Percentiles rank a stretch among this genome's conserved stretches.
phyloP scores from a whole-genome alignment of 2,329 filamentous ascomycete species.

The Diplocarpon mali region DNA sequence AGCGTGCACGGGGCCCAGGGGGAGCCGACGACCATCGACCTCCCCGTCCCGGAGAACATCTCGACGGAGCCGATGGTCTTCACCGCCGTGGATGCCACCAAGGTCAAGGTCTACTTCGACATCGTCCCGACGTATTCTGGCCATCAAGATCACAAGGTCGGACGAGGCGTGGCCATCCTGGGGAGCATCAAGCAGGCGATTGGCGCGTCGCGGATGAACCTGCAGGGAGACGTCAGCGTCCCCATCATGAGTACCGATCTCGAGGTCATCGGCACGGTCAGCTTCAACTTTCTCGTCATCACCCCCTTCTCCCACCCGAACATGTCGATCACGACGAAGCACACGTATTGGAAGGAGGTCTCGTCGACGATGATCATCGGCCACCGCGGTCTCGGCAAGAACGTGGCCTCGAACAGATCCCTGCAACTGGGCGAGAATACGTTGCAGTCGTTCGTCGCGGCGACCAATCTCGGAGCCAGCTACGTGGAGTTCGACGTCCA shows the following conservation, averaged over 20 bases:
- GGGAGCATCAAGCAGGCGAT: conserved; percentile 76
- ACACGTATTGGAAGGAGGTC: conserved; percentile 95
- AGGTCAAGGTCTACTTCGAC: conserved; percentile 87
- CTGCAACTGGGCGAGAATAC: conserved; percentile 96
- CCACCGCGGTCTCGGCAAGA: conserved; percentile 76
- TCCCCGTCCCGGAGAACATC: conserved; percentile 89
- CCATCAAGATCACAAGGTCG: conserved; percentile 77
- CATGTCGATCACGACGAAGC: conserved; percentile 79
- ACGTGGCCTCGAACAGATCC: conserved; percentile 70
- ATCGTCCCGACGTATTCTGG: conserved; percentile 93
- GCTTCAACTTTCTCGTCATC: conserved; percentile 94
- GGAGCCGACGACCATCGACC: conserved; percentile 79
- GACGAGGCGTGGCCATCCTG: conserved; percentile 77
- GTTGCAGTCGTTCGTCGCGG: conserved; percentile 88
- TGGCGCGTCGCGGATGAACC: conserved; percentile 75
- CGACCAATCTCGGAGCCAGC: conserved; percentile 78
- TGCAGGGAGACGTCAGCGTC: conserved; percentile 86
- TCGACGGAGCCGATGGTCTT: conserved; percentile 91
- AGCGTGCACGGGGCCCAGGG: conserved; percentile 76
- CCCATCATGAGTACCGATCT: conserved; percentile 73
- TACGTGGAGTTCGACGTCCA: conserved; percentile 81
- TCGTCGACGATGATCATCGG: conserved; percentile 74
- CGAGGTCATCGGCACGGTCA: conserved; percentile 87
- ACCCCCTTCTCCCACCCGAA: conserved; percentile 91
- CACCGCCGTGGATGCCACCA: conserved; percentile 62